These are phyloP conservation scores for Hymenoscyphus occultus DNA, from an alignment of 2,329 filamentous ascomycete genomes.

Conservation along the genomic window DNA sequence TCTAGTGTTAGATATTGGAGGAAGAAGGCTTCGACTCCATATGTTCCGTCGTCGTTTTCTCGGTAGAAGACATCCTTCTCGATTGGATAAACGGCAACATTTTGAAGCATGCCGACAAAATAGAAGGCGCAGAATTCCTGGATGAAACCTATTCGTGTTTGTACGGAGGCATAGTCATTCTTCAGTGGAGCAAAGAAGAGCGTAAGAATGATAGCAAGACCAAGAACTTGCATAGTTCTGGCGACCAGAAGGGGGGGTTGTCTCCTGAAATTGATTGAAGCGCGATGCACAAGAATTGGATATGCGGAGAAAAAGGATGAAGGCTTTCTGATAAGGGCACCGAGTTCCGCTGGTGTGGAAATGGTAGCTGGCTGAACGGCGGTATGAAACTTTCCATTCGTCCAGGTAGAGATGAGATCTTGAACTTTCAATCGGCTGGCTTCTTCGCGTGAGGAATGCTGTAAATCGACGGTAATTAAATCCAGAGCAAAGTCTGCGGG, in stretches of 20 bases:
- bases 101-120: slow-evolving; percentile 76
- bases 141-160: slow-evolving; percentile 71
- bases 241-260: slow-evolving; percentile 63
- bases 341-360: slow-evolving; percentile 68
- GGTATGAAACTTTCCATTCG: slow-evolving; percentile 25
- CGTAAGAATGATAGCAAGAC: slow-evolving; percentile 59
- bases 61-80: slow-evolving; percentile 76
- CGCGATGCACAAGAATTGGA: slow-evolving; percentile 64
- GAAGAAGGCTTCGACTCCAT: slow-evolving; percentile 69
- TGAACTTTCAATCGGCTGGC: slow-evolving; percentile 61
- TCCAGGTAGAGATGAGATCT: slow-evolving; percentile 60
- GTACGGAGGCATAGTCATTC: slow-evolving; percentile 66
- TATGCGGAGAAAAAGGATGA: slow-evolving; percentile 61
- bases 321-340: slow-evolving; percentile 61
- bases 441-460: slow-evolving; percentile 59
- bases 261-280: slow-evolving; percentile 65
- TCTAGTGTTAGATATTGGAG: slow-evolving; percentile 68
- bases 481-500: slow-evolving; percentile 77
- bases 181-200: slow-evolving; percentile 68
- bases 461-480: slow-evolving; percentile 72
- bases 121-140: slow-evolving; percentile 70
- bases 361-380: slow-evolving; percentile 27
- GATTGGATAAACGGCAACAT: slow-evolving; percentile 69
- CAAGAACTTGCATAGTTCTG: slow-evolving; percentile 64
- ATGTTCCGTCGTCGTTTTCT: slow-evolving; percentile 71